Percentiles rank a stretch among this genome's conserved stretches.
These are phyloP conservation scores for Cucurbitaria berberidis DNA, from an alignment of 2,329 filamentous ascomycete genomes.

Conservation along the genomic window DNA sequence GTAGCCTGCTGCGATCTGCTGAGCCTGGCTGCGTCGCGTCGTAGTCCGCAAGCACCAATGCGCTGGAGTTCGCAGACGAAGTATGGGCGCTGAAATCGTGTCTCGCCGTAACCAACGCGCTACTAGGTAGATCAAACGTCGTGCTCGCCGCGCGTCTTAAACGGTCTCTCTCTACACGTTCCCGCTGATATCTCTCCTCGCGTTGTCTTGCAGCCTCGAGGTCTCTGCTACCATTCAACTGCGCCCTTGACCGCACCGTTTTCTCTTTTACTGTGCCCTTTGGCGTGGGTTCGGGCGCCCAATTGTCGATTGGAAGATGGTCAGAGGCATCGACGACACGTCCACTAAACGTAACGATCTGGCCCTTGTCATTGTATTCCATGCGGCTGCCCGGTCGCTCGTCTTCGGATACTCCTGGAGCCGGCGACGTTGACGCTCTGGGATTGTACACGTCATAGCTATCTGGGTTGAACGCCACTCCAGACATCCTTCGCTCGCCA, in stretches of 20 bases:
- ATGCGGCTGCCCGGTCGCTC: constrained; percentile 45
- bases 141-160: constrained; percentile 39
- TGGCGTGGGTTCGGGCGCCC: constrained; percentile 77
- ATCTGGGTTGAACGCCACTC: constrained; percentile 75
- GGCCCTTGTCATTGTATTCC: constrained; percentile 62
- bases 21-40: constrained; percentile 23
- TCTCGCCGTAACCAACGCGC: constrained; percentile 38
- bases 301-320: constrained; percentile 76
- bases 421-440: constrained; percentile 36
- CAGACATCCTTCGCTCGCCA: constrained; percentile 61
- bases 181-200: constrained; percentile 42
- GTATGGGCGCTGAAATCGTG: constrained; percentile 31
- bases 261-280: constrained; percentile 57
- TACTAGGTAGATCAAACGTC: constrained; percentile 34
- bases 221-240: constrained; percentile 59
- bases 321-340: constrained; percentile 81
- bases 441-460: constrained; percentile 77
- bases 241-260: constrained; percentile 52
- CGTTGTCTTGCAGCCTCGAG: constrained; percentile 42
- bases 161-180: constrained; percentile 41
- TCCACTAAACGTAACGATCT: constrained; percentile 78
- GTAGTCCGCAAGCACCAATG: constrained; percentile 34
- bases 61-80: constrained; percentile 20
- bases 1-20: constrained; percentile 33
- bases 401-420: constrained; percentile 25